Evolutionary conservation across 2,329 filamentous ascomycete species (phyloP), one percentile per base, ranked within the genome.

Genomic region (Scytalidium lignicola): DNA sequence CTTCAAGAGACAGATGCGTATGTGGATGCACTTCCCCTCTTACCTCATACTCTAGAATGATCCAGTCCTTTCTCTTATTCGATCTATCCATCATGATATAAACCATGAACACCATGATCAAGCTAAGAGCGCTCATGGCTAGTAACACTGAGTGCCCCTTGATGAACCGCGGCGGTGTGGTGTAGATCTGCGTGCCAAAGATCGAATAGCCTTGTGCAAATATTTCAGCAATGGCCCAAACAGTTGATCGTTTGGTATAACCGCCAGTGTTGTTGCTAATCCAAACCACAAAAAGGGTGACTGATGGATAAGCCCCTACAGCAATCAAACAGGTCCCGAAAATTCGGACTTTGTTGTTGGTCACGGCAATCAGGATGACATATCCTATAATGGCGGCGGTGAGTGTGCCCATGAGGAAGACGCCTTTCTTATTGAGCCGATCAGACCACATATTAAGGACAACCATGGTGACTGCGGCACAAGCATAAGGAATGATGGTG

Each of bases 341-440:
- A 0, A 29, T 46, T 13, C 23, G 9, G 13, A 42, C 41, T 3
- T 17, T 29, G 4, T 41, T 20, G 26, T 46, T 26, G 9, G 41
- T 28, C 15, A 40, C 41, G n/a, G 29, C 15, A 18, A 46, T 46
- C 19, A 44, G 20, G 13, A 49, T 32, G 21, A 28, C 26, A 22
- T 39, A 49, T 15, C 47, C 47, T 10, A 49, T 40, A 3, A 44
- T 39, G 69, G 44, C 62, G 12, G 72, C 59, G 39, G 65, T 64
- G 69, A 83, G 76, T 15, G 65, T 9, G 83, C 63, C 39, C 84
- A 71, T 53, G 82, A 83, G 0, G 78, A 78, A 44, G 71, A 74
- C n/a, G 2, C 48, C 48, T 2, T 75, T 64, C 6, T 23, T 20
- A 17, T 76, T 75, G 1, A 71, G 64, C 6, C 70, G 68, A 54